These are phyloP conservation scores for Waitea zeae DNA, from an alignment of 1,284 basidiomycete species.

Conservation along the genomic window DNA sequence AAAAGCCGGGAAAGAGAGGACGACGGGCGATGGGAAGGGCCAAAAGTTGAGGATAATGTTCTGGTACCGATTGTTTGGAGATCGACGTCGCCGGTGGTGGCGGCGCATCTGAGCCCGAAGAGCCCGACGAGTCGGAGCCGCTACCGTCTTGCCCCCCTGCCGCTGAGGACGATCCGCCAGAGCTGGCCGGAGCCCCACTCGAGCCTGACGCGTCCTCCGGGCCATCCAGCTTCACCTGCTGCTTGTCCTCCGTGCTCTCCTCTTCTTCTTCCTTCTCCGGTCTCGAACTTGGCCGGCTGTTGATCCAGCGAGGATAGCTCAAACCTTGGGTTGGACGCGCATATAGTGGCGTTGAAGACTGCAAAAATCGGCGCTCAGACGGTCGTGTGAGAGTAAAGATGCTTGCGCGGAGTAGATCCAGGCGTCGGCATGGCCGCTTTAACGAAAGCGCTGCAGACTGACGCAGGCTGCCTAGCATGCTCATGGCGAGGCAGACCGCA, in stretches of 20 bases:
- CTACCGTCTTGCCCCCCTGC: too few species aligned
- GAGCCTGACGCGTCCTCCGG: constrained; percentile 7
- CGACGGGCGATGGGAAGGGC: constrained; percentile 92
- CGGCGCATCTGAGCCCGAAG: constrained; percentile 17
- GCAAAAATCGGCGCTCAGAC: too few species aligned
- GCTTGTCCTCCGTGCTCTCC: constrained; percentile 2
- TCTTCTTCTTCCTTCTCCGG: neutral
- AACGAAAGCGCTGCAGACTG: too few species aligned
- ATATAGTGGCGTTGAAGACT: too few species aligned
- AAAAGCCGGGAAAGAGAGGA: constrained; percentile 94
- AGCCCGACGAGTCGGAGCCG: constrained; percentile 11
- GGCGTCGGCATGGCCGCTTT: too few species aligned
- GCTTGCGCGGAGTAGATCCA: too few species aligned
- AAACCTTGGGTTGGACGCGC: too few species aligned
- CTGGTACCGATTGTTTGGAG: constrained; percentile 72
- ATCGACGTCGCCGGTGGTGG: constrained; percentile 35
- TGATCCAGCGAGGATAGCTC: neutral
- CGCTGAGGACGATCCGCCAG: constrained; percentile 9
- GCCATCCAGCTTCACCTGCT: constrained; percentile 8
- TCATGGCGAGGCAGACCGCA: too few species aligned
- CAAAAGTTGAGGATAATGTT: constrained; percentile 86
- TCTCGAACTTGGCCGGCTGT: neutral
- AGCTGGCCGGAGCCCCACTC: constrained; percentile 9
- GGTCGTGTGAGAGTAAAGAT: too few species aligned
- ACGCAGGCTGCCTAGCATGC: too few species aligned